These are phyloP conservation scores for Trichosanthes truncata DNA, from an alignment of 306 rosid genomes.

Conservation along the genomic window DNA sequence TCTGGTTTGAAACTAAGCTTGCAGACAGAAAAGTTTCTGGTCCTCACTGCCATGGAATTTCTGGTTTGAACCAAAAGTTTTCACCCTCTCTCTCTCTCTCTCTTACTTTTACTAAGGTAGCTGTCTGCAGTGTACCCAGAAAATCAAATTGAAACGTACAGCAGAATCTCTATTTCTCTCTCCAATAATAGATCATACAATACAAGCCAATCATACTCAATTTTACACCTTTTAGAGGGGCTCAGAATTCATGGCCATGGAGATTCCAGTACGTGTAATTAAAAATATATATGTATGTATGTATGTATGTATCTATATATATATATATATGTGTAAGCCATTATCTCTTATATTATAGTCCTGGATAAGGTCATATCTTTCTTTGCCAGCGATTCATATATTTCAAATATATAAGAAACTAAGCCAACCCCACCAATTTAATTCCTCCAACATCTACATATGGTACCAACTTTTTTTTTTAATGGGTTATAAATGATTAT, in stretches of 20 bases:
- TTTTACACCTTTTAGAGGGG: background rate
- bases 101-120: background rate
- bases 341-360: background rate
- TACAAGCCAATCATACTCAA: background rate
- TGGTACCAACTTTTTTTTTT: background rate
- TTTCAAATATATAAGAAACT: background rate
- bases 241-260: background rate
- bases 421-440: background rate
- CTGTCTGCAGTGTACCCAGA: background rate
- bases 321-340: too few relatives aligned
- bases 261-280: background rate
- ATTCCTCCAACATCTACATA: background rate
- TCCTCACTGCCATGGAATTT: background rate
- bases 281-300: too few relatives aligned
- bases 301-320: too few relatives aligned
- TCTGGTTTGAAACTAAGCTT: background rate
- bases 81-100: background rate
- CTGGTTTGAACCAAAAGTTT: background rate
- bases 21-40: background rate
- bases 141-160: background rate
- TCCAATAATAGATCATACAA: background rate
- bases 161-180: slow-evolving; percentile 6
- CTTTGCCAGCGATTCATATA: background rate
- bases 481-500: background rate
- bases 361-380: background rate